These are phyloP conservation scores for Aspergillus panamensis DNA, from an alignment of 495 filamentous ascomycete genomes.

Conservation along the genomic window DNA sequence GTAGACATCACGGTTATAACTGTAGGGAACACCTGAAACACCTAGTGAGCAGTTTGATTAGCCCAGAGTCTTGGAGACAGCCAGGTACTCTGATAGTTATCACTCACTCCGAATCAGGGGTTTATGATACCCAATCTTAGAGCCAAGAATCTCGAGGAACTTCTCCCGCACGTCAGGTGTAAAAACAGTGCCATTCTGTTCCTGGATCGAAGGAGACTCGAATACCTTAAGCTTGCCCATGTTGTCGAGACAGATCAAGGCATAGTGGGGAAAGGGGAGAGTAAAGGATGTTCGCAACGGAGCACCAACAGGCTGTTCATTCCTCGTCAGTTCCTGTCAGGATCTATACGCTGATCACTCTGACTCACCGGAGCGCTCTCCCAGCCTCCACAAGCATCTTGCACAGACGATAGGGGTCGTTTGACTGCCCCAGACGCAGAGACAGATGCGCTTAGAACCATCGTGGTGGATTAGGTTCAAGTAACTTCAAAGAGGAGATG, in stretches of 20 bases:
- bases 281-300: slow-evolving; percentile 28
- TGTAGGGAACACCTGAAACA: slow-evolving; percentile 12
- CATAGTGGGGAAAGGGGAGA: slow-evolving; percentile 38
- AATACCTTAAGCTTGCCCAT: slow-evolving; percentile 36
- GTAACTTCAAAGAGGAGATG: slow-evolving; percentile 11
- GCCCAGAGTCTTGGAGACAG: slow-evolving; percentile 8
- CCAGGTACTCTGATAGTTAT: neutral
- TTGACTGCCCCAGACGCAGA: slow-evolving; percentile 33
- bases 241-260: slow-evolving; percentile 44
- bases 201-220: slow-evolving; percentile 38
- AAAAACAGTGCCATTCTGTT: slow-evolving; percentile 36
- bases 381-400: slow-evolving; percentile 36
- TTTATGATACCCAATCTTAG: slow-evolving; percentile 32
- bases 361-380: slow-evolving; percentile 36
- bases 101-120: slow-evolving; percentile 32
- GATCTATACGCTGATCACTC: neutral
- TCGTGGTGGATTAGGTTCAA: slow-evolving; percentile 18
- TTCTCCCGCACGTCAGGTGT: slow-evolving; percentile 36
- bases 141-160: slow-evolving; percentile 38
- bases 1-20: slow-evolving; percentile 21
- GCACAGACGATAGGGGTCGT: slow-evolving; percentile 33
- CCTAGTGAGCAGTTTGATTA: slow-evolving; percentile 8
- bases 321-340: neutral
- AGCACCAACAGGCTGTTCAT: slow-evolving; percentile 32
- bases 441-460: slow-evolving; percentile 37